phyloP scores from a whole-genome alignment of 257 asterid genomes.

The Scutellaria galericulata region DNA sequence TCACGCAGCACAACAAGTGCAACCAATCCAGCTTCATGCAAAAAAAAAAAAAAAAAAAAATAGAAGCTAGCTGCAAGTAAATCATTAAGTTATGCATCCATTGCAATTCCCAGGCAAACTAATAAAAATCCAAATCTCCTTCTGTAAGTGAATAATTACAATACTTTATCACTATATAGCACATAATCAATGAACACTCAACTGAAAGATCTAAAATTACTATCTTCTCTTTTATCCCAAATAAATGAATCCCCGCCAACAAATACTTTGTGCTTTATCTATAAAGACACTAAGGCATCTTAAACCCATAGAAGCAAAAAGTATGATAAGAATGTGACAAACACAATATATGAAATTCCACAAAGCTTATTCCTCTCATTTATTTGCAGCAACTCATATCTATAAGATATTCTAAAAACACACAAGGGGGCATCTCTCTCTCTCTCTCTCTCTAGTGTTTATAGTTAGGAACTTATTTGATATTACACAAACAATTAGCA shows the following conservation, averaged over 20 bases:
- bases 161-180: neutral
- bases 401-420: constrained; percentile 10
- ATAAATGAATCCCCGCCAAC: neutral
- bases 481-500: neutral
- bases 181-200: constrained; percentile 1
- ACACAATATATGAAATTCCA: constrained; percentile 12
- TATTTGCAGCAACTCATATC: neutral
- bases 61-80: constrained; percentile 12
- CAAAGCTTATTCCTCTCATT: neutral
- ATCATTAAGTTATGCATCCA: neutral
- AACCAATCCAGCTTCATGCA: constrained; percentile 79
- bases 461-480: neutral
- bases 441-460: neutral
- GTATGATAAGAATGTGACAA: neutral
- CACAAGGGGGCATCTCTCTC: neutral
- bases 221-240: neutral
- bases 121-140: neutral
- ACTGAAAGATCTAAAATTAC: neutral
- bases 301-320: constrained; percentile 3
- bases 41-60: constrained; percentile 8
- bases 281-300: neutral
- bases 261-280: neutral
- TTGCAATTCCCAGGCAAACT: constrained; percentile 9
- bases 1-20: constrained; percentile 83
- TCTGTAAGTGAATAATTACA: neutral